These are phyloP conservation scores for Lepidium didymum DNA, from an alignment of 345 rosid species.

Conservation along the genomic window DNA sequence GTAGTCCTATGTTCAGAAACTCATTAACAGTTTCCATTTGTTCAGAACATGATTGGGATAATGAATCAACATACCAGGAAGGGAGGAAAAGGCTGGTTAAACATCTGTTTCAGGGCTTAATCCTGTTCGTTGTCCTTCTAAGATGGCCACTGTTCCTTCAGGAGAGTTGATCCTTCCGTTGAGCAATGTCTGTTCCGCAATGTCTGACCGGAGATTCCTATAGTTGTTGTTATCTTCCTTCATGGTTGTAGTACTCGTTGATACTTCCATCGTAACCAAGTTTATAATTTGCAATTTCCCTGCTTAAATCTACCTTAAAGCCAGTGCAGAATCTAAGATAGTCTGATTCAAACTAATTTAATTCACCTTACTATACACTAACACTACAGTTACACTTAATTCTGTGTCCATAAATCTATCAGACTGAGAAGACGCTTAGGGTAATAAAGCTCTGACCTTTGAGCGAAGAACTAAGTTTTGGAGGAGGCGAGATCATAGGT, in stretches of 20 bases:
- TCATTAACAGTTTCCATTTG: not conserved
- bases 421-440: not conserved
- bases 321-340: not conserved
- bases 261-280: conserved; percentile 17
- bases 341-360: not conserved
- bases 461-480: conserved; percentile 4
- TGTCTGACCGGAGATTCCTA: not conserved
- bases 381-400: not conserved
- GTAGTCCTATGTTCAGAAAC: not conserved
- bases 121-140: conserved; percentile 6
- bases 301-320: not conserved
- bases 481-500: conserved; percentile 22
- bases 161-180: not conserved
- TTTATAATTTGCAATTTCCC: conserved; percentile 15
- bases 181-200: not conserved
- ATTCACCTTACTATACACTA: not conserved
- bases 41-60: not conserved
- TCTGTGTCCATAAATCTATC: not conserved
- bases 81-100: conserved; percentile 6
- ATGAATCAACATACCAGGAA: not conserved
- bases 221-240: not conserved
- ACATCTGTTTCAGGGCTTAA: not conserved
- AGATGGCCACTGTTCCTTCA: not conserved
- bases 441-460: conserved; percentile 14
- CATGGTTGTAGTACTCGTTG: not conserved